Base-by-base conservation (phyloP, 352 stramenopile species). In the Phytophthora litchii region DNA sequence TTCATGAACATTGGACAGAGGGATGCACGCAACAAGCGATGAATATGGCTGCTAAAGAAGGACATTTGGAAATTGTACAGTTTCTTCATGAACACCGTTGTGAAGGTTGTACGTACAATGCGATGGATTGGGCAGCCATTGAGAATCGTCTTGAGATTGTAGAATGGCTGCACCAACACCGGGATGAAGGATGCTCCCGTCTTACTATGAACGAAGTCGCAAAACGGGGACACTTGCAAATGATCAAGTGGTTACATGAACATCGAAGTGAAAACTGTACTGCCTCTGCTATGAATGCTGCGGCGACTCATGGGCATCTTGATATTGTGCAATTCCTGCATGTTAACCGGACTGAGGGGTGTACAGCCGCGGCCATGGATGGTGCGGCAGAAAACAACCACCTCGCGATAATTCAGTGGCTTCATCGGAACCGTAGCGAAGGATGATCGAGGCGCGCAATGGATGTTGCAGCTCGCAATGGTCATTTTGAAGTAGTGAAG, bases 271-370 rank as follows among this genome's bases (percentile, higher is more conserved):
- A 76, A 55, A 56, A 62, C 2, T 76, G 67, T 27, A 72, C 62
- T 8, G 34, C 49, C 38, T 50, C 52, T 9, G 67, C 62, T 19
- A 67, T 76, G 62, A 59, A 70, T 45, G 57, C 57, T 50, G 67
- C 67, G 4, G 62, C 62, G n/a, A 67, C 58, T 14, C 27, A 70
- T 20, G 62, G 72, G 3, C 48, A 73, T 25, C 31, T 77, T 19
- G 53, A 75, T 1, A 53, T 77, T 34, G 53, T 80, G 8, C 13
- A 36, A 14, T 80, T 76, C 27, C 58, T 80, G 29, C 59, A 80
- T 59, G 11, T 11, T 9, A 64, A 77, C 46, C 60, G 67, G 3
- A 27, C 43, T 0, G 68, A 76, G 48, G 72, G 72, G 9, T 77
- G 67, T 21, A 74, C 67, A 4, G 46, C 31, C 6, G 48, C 54